A percentile compares a stretch with the other conserved stretches of the same genome.
phyloP scores from a whole-genome alignment of 495 filamentous ascomycete genomes.

The Aspergillus heteromorphus region DNA sequence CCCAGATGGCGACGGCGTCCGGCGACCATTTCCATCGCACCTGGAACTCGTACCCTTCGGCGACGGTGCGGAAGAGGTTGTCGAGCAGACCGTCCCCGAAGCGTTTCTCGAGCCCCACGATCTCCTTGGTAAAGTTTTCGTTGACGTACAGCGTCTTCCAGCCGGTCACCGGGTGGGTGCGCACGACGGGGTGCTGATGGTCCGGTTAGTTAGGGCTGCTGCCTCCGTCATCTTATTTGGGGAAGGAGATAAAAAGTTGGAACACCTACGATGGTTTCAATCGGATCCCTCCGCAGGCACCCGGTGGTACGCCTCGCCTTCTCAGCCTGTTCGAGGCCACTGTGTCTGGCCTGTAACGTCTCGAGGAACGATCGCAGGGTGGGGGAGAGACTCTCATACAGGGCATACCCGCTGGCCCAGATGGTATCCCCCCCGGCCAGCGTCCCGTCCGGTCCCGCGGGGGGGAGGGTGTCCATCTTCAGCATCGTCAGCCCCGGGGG shows the following conservation, averaged over 20 bases:
- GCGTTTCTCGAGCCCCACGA: slow-evolving; percentile 59
- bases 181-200: slow-evolving; percentile 56
- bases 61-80: slow-evolving; percentile 60
- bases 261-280: slow-evolving; percentile 8
- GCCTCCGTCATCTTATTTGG: not conserved
- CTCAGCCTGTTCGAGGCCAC: slow-evolving; percentile 9
- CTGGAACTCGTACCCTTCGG: slow-evolving; percentile 63
- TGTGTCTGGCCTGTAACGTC: slow-evolving; percentile 7
- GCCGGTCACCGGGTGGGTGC: slow-evolving; percentile 65
- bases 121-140: slow-evolving; percentile 57
- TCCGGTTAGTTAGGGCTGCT: not conserved
- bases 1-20: slow-evolving; percentile 56
- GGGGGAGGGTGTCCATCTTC: slow-evolving; percentile 61
- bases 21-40: slow-evolving; percentile 62
- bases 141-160: slow-evolving; percentile 71
- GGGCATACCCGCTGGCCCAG: slow-evolving; percentile 64
- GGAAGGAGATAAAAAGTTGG: no score
- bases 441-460: slow-evolving; percentile 9
- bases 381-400: slow-evolving; percentile 61
- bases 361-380: slow-evolving; percentile 13
- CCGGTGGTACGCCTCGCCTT: slow-evolving; percentile 50
- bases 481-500: slow-evolving; percentile 67
- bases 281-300: slow-evolving; percentile 12
- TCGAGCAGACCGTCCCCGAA: slow-evolving; percentile 65
- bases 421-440: slow-evolving; percentile 62